Evolutionary conservation across 2,329 filamentous ascomycete genomes (phyloP).

Genomic region (Decorospora gaudefroyi): DNA sequence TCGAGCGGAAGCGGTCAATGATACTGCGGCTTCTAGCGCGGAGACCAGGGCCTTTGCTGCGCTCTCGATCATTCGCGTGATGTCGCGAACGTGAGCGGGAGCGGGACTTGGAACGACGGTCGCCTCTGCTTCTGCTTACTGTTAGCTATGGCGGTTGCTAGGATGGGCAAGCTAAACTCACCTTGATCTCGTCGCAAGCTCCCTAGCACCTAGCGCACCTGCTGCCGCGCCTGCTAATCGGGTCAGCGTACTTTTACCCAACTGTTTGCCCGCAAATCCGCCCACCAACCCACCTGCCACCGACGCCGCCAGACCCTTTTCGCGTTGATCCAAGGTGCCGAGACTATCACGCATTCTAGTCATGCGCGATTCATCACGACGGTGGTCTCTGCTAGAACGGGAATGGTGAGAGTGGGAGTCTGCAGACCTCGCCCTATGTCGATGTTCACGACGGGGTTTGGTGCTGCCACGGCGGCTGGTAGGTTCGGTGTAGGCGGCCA

Average conservation of each 20-base stretch:
- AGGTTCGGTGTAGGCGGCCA: conserved; percentile 28
- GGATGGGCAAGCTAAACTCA: conserved; percentile 7
- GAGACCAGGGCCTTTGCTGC: conserved; percentile 19
- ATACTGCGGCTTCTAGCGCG: conserved; percentile 36
- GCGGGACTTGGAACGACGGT: conserved; percentile 22
- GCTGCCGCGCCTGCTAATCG: conserved; percentile 46
- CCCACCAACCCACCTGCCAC: conserved; percentile 49
- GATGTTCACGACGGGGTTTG: conserved; percentile 31
- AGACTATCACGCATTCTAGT: conserved; percentile 44
- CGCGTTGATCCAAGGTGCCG: conserved; percentile 41
- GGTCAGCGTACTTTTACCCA: conserved; percentile 44
- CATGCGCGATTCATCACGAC: conserved; percentile 38
- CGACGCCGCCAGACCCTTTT: conserved; percentile 42
- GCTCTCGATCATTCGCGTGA: conserved; percentile 19
- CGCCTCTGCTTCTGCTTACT: conserved; percentile 23
- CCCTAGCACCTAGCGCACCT: conserved; percentile 40
- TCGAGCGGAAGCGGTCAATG: conserved; percentile 32
- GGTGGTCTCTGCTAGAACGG: conserved; percentile 39
- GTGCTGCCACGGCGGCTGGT: conserved; percentile 36
- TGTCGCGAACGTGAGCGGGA: conserved; percentile 28
- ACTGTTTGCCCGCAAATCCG: conserved; percentile 40
- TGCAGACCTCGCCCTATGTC: conserved; percentile 46
- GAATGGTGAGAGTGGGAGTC: conserved; percentile 37
- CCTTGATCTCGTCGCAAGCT: conserved; percentile 26
- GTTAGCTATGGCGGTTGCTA: too few relatives aligned